phyloP scores from a whole-genome alignment of 306 rosid species.

The Echinosophora koreensis region DNA sequence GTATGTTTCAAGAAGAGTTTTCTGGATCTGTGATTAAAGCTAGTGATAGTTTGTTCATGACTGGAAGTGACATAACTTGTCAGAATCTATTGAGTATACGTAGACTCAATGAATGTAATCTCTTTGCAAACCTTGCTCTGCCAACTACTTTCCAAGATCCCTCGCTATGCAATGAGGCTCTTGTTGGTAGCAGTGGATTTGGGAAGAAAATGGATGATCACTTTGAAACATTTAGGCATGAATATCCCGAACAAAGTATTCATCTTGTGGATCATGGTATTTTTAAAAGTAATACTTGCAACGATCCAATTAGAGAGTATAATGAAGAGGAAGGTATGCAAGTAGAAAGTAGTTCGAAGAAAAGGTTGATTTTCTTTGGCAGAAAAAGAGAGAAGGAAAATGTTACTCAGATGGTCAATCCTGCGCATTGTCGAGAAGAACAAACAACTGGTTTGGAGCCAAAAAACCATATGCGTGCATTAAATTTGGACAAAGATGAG shows the following conservation, averaged over 20 bases:
- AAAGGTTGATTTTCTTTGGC: slow-evolving; percentile 21
- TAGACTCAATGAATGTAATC: slow-evolving; percentile 34
- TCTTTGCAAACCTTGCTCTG: slow-evolving; percentile 37
- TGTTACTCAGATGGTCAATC: slow-evolving; percentile 45
- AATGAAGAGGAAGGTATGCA: slow-evolving; percentile 40
- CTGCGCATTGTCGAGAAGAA: slow-evolving; percentile 38
- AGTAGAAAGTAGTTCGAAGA: slow-evolving; percentile 29
- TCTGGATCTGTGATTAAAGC: slow-evolving; percentile 19
- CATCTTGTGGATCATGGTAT: slow-evolving; percentile 33
- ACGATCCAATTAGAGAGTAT: slow-evolving; percentile 38
- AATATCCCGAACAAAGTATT: slow-evolving; percentile 37
- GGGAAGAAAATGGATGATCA: slow-evolving; percentile 37
- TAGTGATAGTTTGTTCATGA: slow-evolving; percentile 4
- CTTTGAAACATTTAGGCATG: slow-evolving; percentile 26
- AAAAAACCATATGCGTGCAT: slow-evolving; percentile 3
- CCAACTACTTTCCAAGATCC: slow-evolving; percentile 41
- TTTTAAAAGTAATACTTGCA: slow-evolving; percentile 35
- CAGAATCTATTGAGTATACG: slow-evolving; percentile 30
- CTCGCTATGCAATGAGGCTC: slow-evolving; percentile 24
- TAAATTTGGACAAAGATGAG: slow-evolving; percentile 47
- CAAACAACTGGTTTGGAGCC: slow-evolving; percentile 37
- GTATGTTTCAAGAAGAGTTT: slow-evolving; percentile 37
- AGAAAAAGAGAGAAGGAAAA: slow-evolving; percentile 38
- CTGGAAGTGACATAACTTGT: slow-evolving; percentile 30
- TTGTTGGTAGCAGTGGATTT: slow-evolving; percentile 17